phyloP scores from a whole-genome alignment of 164 flowering plant species.

The Liquidambar formosana region DNA sequence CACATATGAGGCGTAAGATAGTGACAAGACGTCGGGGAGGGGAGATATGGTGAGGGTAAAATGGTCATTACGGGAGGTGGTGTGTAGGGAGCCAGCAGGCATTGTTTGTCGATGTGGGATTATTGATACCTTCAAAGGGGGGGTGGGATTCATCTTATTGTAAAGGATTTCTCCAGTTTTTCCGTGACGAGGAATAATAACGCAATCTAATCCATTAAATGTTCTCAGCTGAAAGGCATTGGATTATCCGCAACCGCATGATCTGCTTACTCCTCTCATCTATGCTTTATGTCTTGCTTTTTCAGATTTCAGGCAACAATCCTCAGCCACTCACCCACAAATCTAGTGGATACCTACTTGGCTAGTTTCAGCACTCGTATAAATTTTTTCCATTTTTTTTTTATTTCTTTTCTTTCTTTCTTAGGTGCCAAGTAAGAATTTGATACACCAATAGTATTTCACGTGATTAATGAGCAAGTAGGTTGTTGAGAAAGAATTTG shows the following conservation, averaged over 20 bases:
- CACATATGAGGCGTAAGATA: constrained; percentile 7
- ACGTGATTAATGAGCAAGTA: too few species aligned
- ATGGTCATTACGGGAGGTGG: constrained; percentile 3
- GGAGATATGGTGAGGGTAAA: not conserved
- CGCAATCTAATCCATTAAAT: not conserved
- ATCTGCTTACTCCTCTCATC: not conserved
- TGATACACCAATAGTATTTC: too few species aligned
- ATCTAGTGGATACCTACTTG: too few species aligned
- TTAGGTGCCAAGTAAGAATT: too few species aligned
- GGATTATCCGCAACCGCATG: not conserved
- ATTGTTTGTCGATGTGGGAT: not conserved
- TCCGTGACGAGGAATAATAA: constrained; percentile 8
- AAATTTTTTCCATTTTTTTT: too few species aligned
- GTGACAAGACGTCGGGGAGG: constrained; percentile 15
- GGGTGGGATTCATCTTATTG: not conserved
- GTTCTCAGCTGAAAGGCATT: not conserved
- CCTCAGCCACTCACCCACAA: too few species aligned
- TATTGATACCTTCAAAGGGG: not conserved
- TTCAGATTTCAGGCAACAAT: too few species aligned
- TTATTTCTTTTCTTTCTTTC: too few species aligned
- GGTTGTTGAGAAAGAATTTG: too few species aligned
- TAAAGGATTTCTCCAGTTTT: not conserved
- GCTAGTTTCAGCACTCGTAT: too few species aligned
- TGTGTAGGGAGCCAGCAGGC: constrained; percentile 13
- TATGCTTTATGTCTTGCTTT: too few species aligned